A percentile compares a stretch with the other conserved stretches of the same genome.
Conservation (phyloP, 371 early-diverging fungal genomes). For the Mortierella sp. region DNA sequence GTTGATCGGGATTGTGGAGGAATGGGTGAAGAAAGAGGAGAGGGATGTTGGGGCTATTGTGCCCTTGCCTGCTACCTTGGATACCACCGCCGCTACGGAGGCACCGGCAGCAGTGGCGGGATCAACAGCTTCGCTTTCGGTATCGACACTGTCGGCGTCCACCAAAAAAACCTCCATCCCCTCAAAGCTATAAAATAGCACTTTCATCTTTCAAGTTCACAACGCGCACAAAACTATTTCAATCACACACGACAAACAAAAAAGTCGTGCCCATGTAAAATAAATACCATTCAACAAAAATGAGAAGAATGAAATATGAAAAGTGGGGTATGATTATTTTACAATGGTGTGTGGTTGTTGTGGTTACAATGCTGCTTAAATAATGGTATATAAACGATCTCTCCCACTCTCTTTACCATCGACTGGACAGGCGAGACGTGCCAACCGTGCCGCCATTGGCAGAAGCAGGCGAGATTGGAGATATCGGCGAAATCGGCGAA, state of each 20-base stretch:
- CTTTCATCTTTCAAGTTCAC: too few relatives aligned
- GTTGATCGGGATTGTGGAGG: conserved; percentile 66
- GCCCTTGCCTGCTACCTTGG: not conserved
- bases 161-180: not conserved
- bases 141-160: conserved; percentile 29
- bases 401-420: not conserved
- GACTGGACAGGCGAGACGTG: conserved; percentile 24
- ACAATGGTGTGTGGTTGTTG: not conserved
- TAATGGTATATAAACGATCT: not conserved
- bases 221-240: too few relatives aligned
- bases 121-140: conserved; percentile 17
- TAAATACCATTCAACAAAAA: not conserved
- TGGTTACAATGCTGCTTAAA: not conserved
- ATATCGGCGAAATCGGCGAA: conserved; percentile 32
- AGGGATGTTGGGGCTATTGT: not conserved
- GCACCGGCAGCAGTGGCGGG: not conserved
- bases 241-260: too few relatives aligned
- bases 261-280: not conserved
- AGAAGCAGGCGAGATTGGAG: conserved; percentile 17
- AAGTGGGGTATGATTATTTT: not conserved
- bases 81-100: not conserved
- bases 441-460: conserved; percentile 12
- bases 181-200: conserved; percentile 18
- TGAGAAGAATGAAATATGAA: not conserved
- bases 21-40: conserved; percentile 34